Evolutionary conservation across 2,329 filamentous ascomycete species (phyloP), one percentile per base, ranked within the genome.

Genomic region (Sclerotinia minor): DNA sequence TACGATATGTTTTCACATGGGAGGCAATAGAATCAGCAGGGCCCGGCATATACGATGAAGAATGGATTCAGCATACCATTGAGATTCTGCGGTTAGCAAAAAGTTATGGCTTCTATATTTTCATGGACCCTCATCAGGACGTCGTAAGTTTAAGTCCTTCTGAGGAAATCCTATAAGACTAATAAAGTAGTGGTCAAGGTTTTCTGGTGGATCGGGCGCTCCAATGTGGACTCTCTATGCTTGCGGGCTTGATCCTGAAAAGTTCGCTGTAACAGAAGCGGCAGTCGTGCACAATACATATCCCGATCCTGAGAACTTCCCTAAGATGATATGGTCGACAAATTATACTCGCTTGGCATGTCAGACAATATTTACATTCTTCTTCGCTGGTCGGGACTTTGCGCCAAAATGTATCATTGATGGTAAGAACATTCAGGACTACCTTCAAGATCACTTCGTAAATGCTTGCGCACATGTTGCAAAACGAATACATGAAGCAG

Each of bases 321-420:
- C 95, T 32, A 98, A 97, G 81, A 99, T 99, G 96, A 94, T 98
- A 68, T 99, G 95, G 95, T 93, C 94, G 21, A 98, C 96, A 64
- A 99, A 99, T 77, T 99, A 99, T 79, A 91, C 88, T 70, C 87
- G 95, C 32, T 83, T 98, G 61, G 94, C 90, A 3, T 91, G 90
- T 61, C 92, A 94, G 72, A 94, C 92, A 57, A 92, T 98, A 73
- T 98, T 97, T 77, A 97, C 94, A 0, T 81, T 98, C 64, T 99
- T 97, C 81, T 99, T 96, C 78, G 94, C 85, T 11, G 95, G 95
- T 47, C 87, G 84, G 71, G 92, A 96, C 75, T 98, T 97, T 81
- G 92, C 95, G 1, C 96, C 96, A 4, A 97, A 97, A 76, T 97
- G 94, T 73, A 91, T 97, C 72, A 94, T 99, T 67, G 89, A 99